phyloP scores from a whole-genome alignment of 2,329 filamentous ascomycete species.

The Metarhizium rileyi region DNA sequence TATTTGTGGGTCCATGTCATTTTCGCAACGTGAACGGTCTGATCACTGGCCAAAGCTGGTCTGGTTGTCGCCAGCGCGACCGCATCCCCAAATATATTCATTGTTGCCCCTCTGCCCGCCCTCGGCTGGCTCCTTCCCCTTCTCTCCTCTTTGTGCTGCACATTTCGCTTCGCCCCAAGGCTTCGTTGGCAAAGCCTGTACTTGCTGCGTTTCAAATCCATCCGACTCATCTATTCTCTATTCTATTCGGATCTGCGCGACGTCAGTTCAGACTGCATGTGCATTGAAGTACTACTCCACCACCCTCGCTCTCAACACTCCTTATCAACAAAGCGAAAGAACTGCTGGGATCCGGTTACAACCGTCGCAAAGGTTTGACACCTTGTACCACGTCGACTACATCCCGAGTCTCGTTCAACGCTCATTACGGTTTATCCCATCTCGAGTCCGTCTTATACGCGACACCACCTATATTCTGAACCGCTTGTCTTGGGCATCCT shows the following conservation, averaged over 20 bases:
- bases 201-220: slow-evolving; percentile 14
- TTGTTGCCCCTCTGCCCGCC: not conserved
- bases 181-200: slow-evolving; percentile 50
- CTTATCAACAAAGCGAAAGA: not conserved
- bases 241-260: not conserved
- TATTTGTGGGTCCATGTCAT: too few species aligned
- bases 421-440: too few species aligned
- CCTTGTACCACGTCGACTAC: too few species aligned
- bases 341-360: not conserved
- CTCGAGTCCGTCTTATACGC: too few species aligned
- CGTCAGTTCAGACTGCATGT: not conserved
- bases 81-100: too few species aligned
- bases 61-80: too few species aligned
- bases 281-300: not conserved
- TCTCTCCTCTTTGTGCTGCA: not conserved
- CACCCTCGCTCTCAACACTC: not conserved
- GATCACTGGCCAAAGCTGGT: too few species aligned
- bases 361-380: not conserved
- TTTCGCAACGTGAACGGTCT: too few species aligned
- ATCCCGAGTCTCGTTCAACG: too few species aligned
- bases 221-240: slow-evolving; percentile 8
- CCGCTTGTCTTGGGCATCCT: too few species aligned
- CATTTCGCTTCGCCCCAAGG: slow-evolving; percentile 12
- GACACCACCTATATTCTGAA: too few species aligned
- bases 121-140: not conserved